Evolutionary conservation across 495 filamentous ascomycete species (phyloP).

Genomic region (Lasiosphaeris hirsuta): DNA sequence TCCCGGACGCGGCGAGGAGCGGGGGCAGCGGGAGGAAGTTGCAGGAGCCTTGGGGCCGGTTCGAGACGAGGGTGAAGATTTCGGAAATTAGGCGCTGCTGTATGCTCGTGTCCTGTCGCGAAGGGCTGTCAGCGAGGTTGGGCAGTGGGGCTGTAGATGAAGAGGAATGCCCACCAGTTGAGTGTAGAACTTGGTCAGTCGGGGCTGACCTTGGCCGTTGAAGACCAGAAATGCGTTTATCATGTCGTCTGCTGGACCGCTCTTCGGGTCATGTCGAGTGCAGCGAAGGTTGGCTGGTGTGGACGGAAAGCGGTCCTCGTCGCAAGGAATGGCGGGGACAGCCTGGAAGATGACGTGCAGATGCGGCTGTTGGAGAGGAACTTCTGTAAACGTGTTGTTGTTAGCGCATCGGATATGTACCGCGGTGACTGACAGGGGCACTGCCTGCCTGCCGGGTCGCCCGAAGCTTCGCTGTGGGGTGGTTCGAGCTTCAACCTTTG

Average conservation of each 20-base stretch:
- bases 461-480: no score
- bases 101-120: conserved; percentile 77
- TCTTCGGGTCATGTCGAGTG: neutral
- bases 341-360: no score
- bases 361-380: no score
- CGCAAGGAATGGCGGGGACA: no score
- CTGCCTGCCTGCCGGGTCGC: no score
- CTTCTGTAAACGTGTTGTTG: no score
- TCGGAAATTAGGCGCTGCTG: conserved; percentile 95
- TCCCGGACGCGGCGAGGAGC: conserved; percentile 47
- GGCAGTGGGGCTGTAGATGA: conserved; percentile 8
- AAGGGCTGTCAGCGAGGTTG: neutral
- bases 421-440: no score
- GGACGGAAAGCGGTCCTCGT: no score
- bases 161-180: conserved; percentile 66
- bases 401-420: no score
- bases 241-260: conserved; percentile 51
- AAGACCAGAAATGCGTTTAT: conserved; percentile 99
- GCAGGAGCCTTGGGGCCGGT: conserved; percentile 82
- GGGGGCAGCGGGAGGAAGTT: conserved; percentile 82
- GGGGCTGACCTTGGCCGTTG: conserved; percentile 94
- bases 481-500: no score
- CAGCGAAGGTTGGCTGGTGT: no score
- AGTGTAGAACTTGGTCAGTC: conserved; percentile 98
- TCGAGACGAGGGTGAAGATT: conserved; percentile 94